Evolutionary conservation across 140 eudicot genomes (phyloP).

Genomic region (Anethum foeniculum): DNA sequence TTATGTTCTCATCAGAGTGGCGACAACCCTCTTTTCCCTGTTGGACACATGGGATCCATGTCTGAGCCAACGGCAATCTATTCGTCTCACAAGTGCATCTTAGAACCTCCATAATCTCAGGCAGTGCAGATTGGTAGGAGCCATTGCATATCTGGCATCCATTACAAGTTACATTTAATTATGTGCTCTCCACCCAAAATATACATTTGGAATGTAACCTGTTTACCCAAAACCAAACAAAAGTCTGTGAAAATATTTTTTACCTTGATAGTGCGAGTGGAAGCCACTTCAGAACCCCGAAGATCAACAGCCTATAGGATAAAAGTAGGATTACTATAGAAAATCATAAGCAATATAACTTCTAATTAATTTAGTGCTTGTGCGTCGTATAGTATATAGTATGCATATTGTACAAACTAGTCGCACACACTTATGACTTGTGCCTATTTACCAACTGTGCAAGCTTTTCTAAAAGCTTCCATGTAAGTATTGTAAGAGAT

Average conservation of each 20-base stretch:
- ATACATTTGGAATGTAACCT: conserved; percentile 6
- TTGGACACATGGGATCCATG: conserved; percentile 75
- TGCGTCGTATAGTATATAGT: background rate
- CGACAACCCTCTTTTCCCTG: conserved; percentile 79
- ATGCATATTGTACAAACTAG: background rate
- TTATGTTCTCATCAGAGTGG: conserved; percentile 59
- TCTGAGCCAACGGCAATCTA: conserved; percentile 69
- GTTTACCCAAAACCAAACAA: background rate
- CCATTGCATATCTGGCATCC: conserved; percentile 36
- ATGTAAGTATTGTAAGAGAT: background rate
- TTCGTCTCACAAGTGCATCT: conserved; percentile 55
- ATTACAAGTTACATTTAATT: background rate
- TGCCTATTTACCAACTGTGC: background rate
- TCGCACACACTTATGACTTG: no score
- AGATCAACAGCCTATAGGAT: conserved; percentile 68
- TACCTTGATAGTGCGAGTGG: conserved; percentile 45
- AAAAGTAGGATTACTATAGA: conserved; percentile 4
- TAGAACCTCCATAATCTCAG: conserved; percentile 64
- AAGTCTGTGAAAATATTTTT: background rate
- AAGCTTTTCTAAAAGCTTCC: background rate
- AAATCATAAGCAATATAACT: background rate
- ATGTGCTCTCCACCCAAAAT: background rate
- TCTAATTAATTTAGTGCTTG: background rate
- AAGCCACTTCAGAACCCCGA: conserved; percentile 44
- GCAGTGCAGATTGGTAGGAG: conserved; percentile 56